Percentiles rank a stretch among this genome's conserved stretches.
These are phyloP conservation scores for Lodderomyces beijingensis DNA, from an alignment of 1,139 yeast genomes.

Conservation along the genomic window DNA sequence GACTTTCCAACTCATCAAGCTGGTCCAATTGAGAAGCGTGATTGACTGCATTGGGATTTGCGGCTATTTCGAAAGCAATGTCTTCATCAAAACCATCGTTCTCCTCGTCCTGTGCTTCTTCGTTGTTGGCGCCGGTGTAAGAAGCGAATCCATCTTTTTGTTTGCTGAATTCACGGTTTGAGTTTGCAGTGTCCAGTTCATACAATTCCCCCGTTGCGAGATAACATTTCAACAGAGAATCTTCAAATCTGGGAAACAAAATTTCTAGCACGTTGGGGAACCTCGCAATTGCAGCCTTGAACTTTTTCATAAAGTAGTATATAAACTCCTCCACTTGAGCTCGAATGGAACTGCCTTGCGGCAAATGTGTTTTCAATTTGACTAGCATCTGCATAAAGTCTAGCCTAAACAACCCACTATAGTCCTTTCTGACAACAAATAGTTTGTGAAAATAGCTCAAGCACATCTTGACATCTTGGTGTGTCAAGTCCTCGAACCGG, in stretches of 20 bases:
- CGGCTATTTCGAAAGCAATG: conserved; percentile 35
- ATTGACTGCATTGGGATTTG: conserved; percentile 12
- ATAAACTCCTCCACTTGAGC: conserved; percentile 64
- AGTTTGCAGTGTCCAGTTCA: conserved; percentile 9
- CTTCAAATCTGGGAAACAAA: conserved; percentile 60
- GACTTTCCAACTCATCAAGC: conserved; percentile 30
- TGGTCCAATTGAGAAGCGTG: conserved; percentile 26
- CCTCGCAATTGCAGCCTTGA: conserved; percentile 45
- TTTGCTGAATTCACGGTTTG: conserved; percentile 16
- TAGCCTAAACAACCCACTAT: conserved; percentile 61
- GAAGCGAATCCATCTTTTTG: conserved; percentile 17
- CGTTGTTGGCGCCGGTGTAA: background rate
- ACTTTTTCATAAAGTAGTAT: conserved; percentile 60
- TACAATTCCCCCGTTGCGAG: conserved; percentile 51
- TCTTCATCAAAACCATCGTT: conserved; percentile 21
- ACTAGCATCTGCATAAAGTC: conserved; percentile 58
- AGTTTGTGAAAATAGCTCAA: conserved; percentile 70
- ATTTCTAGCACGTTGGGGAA: conserved; percentile 66
- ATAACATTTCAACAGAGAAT: conserved; percentile 31
- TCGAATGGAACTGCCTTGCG: conserved; percentile 38
- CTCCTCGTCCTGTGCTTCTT: conserved; percentile 14
- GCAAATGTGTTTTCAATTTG: conserved; percentile 27
- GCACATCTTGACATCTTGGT: conserved; percentile 58
- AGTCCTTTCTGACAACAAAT: conserved; percentile 57
- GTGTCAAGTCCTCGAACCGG: conserved; percentile 59